Base-by-base conservation (phyloP, 2,329 filamentous ascomycete species). In the Diaporthe destruens region DNA sequence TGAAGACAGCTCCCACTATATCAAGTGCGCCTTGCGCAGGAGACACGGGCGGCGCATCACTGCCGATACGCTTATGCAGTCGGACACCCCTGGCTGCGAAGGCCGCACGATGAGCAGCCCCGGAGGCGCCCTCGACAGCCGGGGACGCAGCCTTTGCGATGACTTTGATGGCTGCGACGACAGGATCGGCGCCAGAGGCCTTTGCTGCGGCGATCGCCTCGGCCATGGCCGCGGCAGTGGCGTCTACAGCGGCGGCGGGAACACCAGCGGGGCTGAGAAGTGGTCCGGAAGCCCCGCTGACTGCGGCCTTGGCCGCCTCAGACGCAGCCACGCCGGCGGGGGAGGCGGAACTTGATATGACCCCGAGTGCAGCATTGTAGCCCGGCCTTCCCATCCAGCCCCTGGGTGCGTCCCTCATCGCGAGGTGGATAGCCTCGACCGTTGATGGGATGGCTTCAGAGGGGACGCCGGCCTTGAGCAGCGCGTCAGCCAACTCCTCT, bases 401-500 rank as follows among this genome's bases (percentile, higher is more conserved):
- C 11, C 12, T 29, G 36, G 8, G 16, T 29, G 57, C 57, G 1
- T 9, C 2, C 1, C 6, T 29, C 14, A 61, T 25, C 8, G 57
- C 23, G 23, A 32, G 6, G 1, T 12, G 2, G 2, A 61, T 25
- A 32, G 39, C 57, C 0, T 44, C 39, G 9, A 9, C 25, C 3
- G 23, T 29, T 18, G 57, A 12, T 12, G 3, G 0, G 23, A 61
- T 3, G 23, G 39, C 57, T 5, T 61, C 39, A 8, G 39, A 12
- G 9, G 57, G 57, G 9, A 61, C 39, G 39, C 57, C 57, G 39
- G 57, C 57, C 57, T 61, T 61, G 23, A 61, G 57, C 23, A 61
- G 57, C 39, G 57, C 11, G 12, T 47, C 9, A 6, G 57, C 14
- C 3, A 61, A 6, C 39, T 61, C 25, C 16, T 2, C 57, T 1